Evolutionary conservation across 1,284 basidiomycete species (phyloP).

Genomic region (Kwoniella shivajii): DNA sequence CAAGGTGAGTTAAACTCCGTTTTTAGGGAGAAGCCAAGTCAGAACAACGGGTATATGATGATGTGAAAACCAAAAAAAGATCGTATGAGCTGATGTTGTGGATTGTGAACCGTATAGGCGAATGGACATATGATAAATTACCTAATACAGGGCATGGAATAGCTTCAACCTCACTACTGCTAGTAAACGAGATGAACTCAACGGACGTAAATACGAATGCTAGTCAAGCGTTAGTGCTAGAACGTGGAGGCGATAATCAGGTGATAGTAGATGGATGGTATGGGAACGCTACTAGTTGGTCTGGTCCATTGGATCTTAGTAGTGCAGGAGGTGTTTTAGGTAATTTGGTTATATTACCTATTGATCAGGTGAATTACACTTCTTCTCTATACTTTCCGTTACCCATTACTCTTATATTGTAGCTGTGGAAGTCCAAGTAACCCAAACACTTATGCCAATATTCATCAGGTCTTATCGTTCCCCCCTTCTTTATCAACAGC

Average conservation of each 20-base stretch:
- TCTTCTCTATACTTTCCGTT: background rate
- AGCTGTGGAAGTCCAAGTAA: too few relatives aligned
- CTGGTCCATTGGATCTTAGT: constrained; percentile 22
- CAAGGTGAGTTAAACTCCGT: constrained; percentile 12
- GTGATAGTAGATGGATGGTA: constrained; percentile 25
- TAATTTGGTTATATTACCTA: constrained; percentile 32
- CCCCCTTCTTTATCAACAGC: constrained; percentile 32
- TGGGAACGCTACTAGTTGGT: constrained; percentile 35
- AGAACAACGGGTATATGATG: too few relatives aligned
- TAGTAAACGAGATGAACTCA: constrained; percentile 1
- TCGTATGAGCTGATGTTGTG: too few relatives aligned
- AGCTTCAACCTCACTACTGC: constrained; percentile 6
- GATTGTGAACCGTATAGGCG: constrained; percentile 2
- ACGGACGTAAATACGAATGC: constrained; percentile 1
- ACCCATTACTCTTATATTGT: background rate
- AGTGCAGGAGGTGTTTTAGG: constrained; percentile 8
- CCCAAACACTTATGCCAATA: too few relatives aligned
- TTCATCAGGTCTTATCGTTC: constrained; percentile 28
- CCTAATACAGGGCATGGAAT: constrained; percentile 1
- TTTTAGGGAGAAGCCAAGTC: background rate
- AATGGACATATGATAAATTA: background rate
- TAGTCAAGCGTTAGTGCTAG: constrained; percentile 26
- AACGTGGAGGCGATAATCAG: constrained; percentile 21
- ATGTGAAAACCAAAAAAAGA: too few relatives aligned
- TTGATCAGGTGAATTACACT: constrained; percentile 40